A percentile compares a stretch with the other conserved stretches of the same genome.
Conservation (phyloP, 73 alveolate genomes). For the Paramecium biaurelia region DNA sequence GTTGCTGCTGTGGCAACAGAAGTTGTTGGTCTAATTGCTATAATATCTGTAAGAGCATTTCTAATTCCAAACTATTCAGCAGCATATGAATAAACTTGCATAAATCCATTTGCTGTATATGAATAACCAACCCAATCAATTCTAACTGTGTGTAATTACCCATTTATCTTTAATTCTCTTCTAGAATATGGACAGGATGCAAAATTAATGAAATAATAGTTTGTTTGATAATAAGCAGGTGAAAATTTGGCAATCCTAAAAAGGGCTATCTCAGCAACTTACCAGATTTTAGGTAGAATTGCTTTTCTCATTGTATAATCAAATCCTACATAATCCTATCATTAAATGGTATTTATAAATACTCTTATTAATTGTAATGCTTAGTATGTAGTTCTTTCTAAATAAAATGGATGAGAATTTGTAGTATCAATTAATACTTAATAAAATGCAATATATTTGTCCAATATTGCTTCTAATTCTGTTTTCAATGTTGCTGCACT, state of each 20-base stretch:
- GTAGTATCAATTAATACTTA: background rate
- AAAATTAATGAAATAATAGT: conserved; percentile 12
- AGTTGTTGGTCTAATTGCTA: background rate
- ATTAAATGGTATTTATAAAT: background rate
- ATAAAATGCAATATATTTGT: background rate
- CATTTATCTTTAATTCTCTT: background rate
- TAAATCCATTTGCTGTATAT: background rate
- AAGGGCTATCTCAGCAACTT: background rate
- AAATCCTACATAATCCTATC: background rate
- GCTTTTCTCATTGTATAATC: background rate
- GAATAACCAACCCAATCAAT: background rate
- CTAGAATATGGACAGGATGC: background rate
- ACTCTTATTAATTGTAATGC: conserved; percentile 14
- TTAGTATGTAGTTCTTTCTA: conserved; percentile 23
- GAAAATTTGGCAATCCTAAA: background rate
- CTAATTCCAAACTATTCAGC: conserved; percentile 36
- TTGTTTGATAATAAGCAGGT: background rate
- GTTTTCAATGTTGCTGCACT: background rate
- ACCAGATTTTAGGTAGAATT: background rate
- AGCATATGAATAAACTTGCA: conserved; percentile 10
- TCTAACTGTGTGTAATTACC: background rate
- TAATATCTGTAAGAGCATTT: background rate
- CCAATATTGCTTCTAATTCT: background rate
- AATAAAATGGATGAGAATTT: conserved; percentile 38
- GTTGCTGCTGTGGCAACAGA: background rate